Evolutionary conservation across 2,329 filamentous ascomycete species (phyloP).

Genomic region (Apiospora koreana): DNA sequence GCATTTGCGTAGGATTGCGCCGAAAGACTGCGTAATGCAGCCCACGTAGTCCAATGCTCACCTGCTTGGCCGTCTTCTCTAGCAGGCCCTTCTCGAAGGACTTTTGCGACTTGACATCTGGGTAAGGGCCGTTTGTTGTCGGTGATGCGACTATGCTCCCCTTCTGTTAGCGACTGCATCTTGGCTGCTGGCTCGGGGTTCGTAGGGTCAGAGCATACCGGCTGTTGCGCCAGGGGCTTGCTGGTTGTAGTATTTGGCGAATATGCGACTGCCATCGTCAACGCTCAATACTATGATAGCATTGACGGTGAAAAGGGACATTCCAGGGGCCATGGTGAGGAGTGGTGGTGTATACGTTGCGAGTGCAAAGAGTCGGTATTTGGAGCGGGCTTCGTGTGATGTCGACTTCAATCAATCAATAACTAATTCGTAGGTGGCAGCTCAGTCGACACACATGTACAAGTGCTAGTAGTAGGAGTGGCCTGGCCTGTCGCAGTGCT

Average conservation of each 20-base stretch:
- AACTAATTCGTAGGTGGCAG: background rate
- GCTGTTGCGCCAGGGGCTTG: conserved; percentile 34
- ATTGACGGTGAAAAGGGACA: conserved; percentile 76
- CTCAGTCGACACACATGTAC: background rate
- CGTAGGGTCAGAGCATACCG: conserved; percentile 21
- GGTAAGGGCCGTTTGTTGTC: conserved; percentile 72
- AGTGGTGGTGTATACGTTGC: background rate
- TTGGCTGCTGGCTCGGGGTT: conserved; percentile 18
- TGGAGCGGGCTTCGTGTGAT: background rate
- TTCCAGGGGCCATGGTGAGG: conserved; percentile 66
- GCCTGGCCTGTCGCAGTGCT: background rate
- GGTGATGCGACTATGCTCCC: conserved; percentile 39
- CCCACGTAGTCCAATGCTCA: background rate
- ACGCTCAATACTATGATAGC: conserved; percentile 78
- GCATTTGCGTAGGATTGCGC: background rate
- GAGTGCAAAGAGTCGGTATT: background rate
- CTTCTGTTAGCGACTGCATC: conserved; percentile 24
- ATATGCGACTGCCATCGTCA: conserved; percentile 88
- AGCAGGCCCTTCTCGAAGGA: conserved; percentile 94
- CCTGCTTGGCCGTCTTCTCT: conserved; percentile 92
- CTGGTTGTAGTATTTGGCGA: conserved; percentile 70
- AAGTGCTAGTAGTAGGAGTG: background rate
- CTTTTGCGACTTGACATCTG: conserved; percentile 90
- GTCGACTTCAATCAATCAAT: background rate
- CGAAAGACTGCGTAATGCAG: background rate